A percentile compares a stretch with the other conserved stretches of the same genome.
These are phyloP conservation scores for Paramyrothecium roridum DNA, from an alignment of 2,329 filamentous ascomycete species.

Conservation along the genomic window DNA sequence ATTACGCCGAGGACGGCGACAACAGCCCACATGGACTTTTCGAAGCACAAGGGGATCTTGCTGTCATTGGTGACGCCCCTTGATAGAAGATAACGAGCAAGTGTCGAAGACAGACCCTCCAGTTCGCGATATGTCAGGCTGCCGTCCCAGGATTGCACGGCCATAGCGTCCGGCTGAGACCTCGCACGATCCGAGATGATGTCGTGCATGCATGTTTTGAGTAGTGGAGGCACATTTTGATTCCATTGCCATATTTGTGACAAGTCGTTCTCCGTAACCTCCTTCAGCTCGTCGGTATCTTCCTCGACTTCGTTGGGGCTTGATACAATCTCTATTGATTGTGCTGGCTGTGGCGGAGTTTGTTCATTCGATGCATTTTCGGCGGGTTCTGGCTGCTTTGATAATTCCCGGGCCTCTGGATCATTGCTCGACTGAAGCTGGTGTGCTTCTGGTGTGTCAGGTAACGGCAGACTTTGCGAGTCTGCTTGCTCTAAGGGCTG, in stretches of 20 bases:
- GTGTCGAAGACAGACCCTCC: slow-evolving; percentile 35
- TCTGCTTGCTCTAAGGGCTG: no score
- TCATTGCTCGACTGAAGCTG: no score
- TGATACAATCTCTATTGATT: slow-evolving; percentile 3
- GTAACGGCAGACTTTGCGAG: no score
- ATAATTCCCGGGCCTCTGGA: no score
- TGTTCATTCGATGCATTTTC: no score
- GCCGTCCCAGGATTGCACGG: slow-evolving; percentile 50
- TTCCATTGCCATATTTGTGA: slow-evolving; percentile 47
- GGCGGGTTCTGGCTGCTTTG: no score
- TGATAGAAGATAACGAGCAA: slow-evolving; percentile 35
- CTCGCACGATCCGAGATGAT: slow-evolving; percentile 36
- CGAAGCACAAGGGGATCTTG: slow-evolving; percentile 47
- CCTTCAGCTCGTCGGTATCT: slow-evolving; percentile 9
- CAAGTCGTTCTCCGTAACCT: slow-evolving; percentile 28
- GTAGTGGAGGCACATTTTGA: slow-evolving; percentile 32
- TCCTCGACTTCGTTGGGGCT: slow-evolving; percentile 9
- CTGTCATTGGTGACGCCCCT: slow-evolving; percentile 34
- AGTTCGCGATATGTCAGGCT: slow-evolving; percentile 42
- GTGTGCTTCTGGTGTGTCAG: no score
- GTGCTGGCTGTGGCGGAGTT: slow-evolving; percentile 1
- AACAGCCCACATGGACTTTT: slow-evolving; percentile 44
- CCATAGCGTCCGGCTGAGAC: slow-evolving; percentile 32
- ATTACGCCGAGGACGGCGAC: slow-evolving; percentile 43
- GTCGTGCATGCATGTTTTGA: slow-evolving; percentile 44